Conservation (phyloP, 352 stramenopile species). For the Phytophthora sojae region DNA sequence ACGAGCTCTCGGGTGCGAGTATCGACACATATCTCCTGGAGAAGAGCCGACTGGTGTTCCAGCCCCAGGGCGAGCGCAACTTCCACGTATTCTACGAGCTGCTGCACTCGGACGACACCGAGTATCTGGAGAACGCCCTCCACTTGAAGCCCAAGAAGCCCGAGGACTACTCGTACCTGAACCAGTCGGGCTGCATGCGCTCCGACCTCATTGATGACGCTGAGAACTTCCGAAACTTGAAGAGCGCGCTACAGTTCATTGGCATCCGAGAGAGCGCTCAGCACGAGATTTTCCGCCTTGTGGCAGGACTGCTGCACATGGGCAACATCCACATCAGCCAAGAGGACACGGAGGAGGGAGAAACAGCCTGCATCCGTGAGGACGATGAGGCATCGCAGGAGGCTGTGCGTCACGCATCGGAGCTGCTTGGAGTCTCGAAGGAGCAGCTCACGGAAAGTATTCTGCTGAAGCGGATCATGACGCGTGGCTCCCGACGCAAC, state of each 20-base stretch:
- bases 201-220: conserved; percentile 79
- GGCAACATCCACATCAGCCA: conserved; percentile 80
- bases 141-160: conserved; percentile 65
- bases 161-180: conserved; percentile 75
- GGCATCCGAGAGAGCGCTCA: conserved; percentile 72
- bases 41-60: conserved; percentile 84
- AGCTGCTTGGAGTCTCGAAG: conserved; percentile 71
- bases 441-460: conserved; percentile 79
- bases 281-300: conserved; percentile 77
- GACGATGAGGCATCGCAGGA: conserved; percentile 58
- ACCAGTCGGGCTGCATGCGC: conserved; percentile 79
- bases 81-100: conserved; percentile 91
- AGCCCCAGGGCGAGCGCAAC: conserved; percentile 81
- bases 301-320: conserved; percentile 80
- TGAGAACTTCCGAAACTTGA: conserved; percentile 71
- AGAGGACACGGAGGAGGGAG: conserved; percentile 76
- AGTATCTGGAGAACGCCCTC: conserved; percentile 56
- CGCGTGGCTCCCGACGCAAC: conserved; percentile 70
- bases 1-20: conserved; percentile 81
- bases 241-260: conserved; percentile 73
- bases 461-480: conserved; percentile 84
- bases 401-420: conserved; percentile 54
- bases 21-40: conserved; percentile 88
- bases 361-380: conserved; percentile 67
- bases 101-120: conserved; percentile 62